Evolutionary conservation across 2,329 filamentous ascomycete genomes (phyloP).

Genomic region (Teratosphaeria gauchensis): DNA sequence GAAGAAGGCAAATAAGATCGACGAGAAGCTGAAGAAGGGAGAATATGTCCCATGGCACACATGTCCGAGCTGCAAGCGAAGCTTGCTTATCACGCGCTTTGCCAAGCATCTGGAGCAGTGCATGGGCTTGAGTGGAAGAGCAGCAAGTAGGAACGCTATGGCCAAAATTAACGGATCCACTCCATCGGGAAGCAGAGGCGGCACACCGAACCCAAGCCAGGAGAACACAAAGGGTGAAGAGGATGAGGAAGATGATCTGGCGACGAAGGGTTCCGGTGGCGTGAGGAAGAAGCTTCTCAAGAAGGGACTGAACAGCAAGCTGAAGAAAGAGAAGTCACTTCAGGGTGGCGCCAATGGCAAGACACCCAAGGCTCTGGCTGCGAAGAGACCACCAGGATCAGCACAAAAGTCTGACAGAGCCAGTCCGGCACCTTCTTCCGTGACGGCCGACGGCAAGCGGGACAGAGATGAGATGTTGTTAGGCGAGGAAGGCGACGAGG

Average conservation of each 20-base stretch:
- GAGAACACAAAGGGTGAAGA: constrained; percentile 17
- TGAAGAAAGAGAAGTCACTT: constrained; percentile 33
- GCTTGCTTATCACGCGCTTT: constrained; percentile 51
- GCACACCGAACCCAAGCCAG: constrained; percentile 23
- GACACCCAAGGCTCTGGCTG: constrained; percentile 15
- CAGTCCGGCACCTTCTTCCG: constrained; percentile 11
- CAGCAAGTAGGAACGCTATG: constrained; percentile 41
- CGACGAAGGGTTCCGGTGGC: constrained; percentile 15
- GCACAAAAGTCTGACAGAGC: constrained; percentile 4
- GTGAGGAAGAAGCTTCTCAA: constrained; percentile 29
- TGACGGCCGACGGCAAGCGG: constrained; percentile 17
- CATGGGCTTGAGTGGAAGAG: constrained; percentile 47
- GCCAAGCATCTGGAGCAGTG: constrained; percentile 54
- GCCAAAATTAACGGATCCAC: constrained; percentile 31
- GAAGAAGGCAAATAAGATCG: constrained; percentile 31
- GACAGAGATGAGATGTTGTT: constrained; percentile 23
- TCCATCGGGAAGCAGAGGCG: constrained; percentile 22
- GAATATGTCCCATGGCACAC: constrained; percentile 46
- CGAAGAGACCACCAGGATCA: constrained; percentile 15
- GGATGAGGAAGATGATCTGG: constrained; percentile 20
- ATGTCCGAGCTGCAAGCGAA: constrained; percentile 52
- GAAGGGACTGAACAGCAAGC: constrained; percentile 33
- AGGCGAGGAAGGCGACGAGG: constrained; percentile 17
- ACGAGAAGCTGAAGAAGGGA: constrained; percentile 39
- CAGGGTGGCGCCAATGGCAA: constrained; percentile 20